These are phyloP conservation scores for Pyrenula aspistea DNA, from an alignment of 495 filamentous ascomycete species.

Conservation along the genomic window DNA sequence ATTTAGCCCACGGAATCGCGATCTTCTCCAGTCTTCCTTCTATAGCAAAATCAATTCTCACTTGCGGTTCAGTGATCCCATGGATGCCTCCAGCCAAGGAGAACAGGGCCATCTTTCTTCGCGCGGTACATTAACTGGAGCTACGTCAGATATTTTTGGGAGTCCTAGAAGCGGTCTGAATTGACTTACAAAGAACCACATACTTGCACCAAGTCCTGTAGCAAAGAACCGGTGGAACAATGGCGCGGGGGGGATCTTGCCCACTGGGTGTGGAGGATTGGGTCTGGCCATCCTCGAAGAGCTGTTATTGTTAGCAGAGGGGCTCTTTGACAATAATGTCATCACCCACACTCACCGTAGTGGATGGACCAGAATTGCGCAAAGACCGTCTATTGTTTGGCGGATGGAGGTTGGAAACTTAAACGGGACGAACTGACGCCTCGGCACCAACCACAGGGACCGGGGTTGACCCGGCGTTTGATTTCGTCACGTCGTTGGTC, in stretches of 20 bases:
- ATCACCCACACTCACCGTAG: too few relatives aligned
- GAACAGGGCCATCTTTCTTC: slow-evolving; percentile 79
- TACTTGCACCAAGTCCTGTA: slow-evolving; percentile 79
- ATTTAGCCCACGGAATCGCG: too few relatives aligned
- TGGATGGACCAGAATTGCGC: too few relatives aligned
- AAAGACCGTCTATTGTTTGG: too few relatives aligned
- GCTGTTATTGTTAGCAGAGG: background rate
- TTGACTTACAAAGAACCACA: slow-evolving; percentile 94
- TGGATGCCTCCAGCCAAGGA: slow-evolving; percentile 92
- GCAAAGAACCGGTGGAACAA: slow-evolving; percentile 74
- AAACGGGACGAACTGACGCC: too few relatives aligned
- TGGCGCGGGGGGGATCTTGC: slow-evolving; percentile 59
- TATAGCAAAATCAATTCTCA: background rate
- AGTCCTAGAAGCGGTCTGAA: background rate
- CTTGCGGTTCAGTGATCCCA: slow-evolving; percentile 76
- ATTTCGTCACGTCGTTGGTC: too few relatives aligned
- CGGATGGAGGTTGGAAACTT: too few relatives aligned
- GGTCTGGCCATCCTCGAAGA: background rate
- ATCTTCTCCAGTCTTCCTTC: background rate
- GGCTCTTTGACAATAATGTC: too few relatives aligned
- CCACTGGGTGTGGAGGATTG: slow-evolving; percentile 38
- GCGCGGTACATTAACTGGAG: slow-evolving; percentile 83
- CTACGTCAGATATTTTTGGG: slow-evolving; percentile 5
- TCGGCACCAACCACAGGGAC: too few relatives aligned
- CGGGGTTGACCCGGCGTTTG: too few relatives aligned